Percentiles rank a stretch among this genome's conserved stretches.
Evolutionary conservation across 148 eudicot species (phyloP).

Genomic region (Rhododendron henanense): DNA sequence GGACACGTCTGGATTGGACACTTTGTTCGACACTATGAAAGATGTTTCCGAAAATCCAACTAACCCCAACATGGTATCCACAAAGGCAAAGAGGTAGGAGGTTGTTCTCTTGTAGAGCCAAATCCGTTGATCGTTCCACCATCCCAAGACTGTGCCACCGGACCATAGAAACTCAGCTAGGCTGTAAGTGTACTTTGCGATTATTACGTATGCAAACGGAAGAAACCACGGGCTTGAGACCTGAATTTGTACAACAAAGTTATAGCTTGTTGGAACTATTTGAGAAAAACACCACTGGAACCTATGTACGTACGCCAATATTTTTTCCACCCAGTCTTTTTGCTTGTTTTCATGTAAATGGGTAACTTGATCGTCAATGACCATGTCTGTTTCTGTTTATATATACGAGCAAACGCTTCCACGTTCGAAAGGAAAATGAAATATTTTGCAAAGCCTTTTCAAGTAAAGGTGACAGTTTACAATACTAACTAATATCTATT

Average conservation of each 20-base stretch:
- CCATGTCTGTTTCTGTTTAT: too few species aligned
- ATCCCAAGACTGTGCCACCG: slow-evolving; percentile 57
- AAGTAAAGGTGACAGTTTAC: too few species aligned
- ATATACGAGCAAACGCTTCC: too few species aligned
- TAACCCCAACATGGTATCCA: slow-evolving; percentile 37
- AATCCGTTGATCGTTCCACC: slow-evolving; percentile 92
- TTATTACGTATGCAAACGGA: slow-evolving; percentile 53
- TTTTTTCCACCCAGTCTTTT: too few species aligned
- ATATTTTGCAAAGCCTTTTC: too few species aligned
- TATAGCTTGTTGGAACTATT: neutral
- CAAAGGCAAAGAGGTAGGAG: slow-evolving; percentile 58
- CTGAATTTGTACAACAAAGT: slow-evolving; percentile 24
- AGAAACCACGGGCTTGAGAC: slow-evolving; percentile 62
- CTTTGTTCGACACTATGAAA: slow-evolving; percentile 59
- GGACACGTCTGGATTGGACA: slow-evolving; percentile 35
- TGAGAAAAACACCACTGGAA: too few species aligned
- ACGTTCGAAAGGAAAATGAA: too few species aligned
- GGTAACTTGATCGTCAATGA: too few species aligned
- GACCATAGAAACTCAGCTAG: slow-evolving; percentile 46
- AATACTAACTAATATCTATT: too few species aligned
- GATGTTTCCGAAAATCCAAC: slow-evolving; percentile 41
- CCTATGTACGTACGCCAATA: too few species aligned
- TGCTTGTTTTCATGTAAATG: too few species aligned
- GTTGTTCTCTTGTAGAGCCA: slow-evolving; percentile 80
- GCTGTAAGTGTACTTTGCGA: slow-evolving; percentile 35